A percentile compares a stretch with the other conserved stretches of the same genome.
phyloP scores from a whole-genome alignment of 139 green algal species.

The Coccomyxa sp. region DNA sequence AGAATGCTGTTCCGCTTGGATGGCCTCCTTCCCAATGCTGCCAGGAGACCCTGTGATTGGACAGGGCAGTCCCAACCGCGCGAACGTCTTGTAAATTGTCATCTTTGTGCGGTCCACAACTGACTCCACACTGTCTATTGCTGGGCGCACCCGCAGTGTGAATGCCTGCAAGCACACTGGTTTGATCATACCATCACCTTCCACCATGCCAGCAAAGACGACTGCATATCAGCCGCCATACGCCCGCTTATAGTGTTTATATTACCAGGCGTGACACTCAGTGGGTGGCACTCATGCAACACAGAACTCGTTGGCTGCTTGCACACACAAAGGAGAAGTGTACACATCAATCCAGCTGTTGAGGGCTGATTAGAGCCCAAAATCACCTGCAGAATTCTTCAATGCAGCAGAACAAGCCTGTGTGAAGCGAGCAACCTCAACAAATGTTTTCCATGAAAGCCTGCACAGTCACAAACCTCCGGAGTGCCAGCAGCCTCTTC shows the following conservation, averaged over 20 bases:
- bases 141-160: constrained; percentile 77
- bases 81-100: constrained; percentile 82
- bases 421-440: too few relatives aligned
- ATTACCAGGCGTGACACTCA: background rate
- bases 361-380: background rate
- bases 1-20: background rate
- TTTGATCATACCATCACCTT: too few relatives aligned
- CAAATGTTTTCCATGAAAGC: background rate
- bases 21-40: background rate
- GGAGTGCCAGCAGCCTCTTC: constrained; percentile 82
- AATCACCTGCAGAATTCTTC: background rate
- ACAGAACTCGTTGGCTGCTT: background rate
- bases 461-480: constrained; percentile 35
- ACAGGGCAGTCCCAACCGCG: constrained; percentile 81
- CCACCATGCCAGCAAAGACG: too few relatives aligned
- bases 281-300: background rate
- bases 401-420: background rate
- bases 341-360: background rate
- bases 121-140: constrained; percentile 69
- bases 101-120: constrained; percentile 86
- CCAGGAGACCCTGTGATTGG: constrained; percentile 70
- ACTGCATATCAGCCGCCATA: background rate
- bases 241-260: too few relatives aligned
- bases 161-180: constrained; percentile 62
- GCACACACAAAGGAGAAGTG: background rate